These are phyloP conservation scores for Coniochaeta sp. DNA, from an alignment of 2,329 filamentous ascomycete genomes.

Conservation along the genomic window DNA sequence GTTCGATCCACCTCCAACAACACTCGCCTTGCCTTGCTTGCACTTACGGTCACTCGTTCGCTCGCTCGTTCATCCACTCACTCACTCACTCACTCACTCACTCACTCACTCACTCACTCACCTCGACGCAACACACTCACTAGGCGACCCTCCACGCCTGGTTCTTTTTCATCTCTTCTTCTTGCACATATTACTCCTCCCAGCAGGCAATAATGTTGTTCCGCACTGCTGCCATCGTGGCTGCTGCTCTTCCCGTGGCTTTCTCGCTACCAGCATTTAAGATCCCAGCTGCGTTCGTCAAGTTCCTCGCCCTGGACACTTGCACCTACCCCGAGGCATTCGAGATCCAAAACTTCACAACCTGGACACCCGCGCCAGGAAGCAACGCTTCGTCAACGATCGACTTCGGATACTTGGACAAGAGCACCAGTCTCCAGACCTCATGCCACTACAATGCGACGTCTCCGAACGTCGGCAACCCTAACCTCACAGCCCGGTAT, in stretches of 20 bases:
- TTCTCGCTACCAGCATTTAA: conserved; percentile 10
- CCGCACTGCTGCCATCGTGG: conserved; percentile 10
- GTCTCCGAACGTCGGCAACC: conserved; percentile 25
- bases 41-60: too few relatives aligned
- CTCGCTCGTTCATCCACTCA: too few relatives aligned
- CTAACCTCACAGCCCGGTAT: conserved; percentile 25
- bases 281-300: conserved; percentile 10
- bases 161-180: neutral
- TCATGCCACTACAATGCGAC: conserved; percentile 35
- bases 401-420: conserved; percentile 33
- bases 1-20: neutral
- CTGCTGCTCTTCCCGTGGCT: conserved; percentile 6
- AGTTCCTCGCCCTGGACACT: conserved; percentile 10
- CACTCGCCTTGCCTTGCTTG: neutral
- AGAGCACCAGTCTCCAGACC: conserved; percentile 30
- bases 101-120: neutral
- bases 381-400: conserved; percentile 22
- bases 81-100: neutral
- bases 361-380: conserved; percentile 19
- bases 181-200: neutral
- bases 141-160: neutral
- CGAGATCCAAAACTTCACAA: conserved; percentile 28
- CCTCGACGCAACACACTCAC: neutral
- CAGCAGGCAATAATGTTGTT: conserved; percentile 2
- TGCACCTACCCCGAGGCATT: conserved; percentile 32